Conservation (phyloP, 306 rosid genomes). For the Canavalia gladiata region DNA sequence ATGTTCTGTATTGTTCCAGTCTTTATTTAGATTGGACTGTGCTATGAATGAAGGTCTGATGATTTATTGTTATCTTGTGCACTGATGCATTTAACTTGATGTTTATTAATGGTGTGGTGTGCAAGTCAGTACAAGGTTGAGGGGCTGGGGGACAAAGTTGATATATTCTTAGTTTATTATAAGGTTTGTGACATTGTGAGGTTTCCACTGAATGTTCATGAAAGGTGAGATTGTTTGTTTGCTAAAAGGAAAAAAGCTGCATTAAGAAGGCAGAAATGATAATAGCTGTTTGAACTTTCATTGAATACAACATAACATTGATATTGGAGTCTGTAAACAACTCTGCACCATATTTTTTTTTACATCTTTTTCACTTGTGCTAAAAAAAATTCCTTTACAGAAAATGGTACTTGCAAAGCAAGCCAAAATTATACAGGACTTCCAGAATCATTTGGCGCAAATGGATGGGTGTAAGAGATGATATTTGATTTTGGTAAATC, state of each 20-base stretch:
- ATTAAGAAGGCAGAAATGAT: too few relatives aligned
- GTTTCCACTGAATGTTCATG: constrained; percentile 28
- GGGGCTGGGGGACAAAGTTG: constrained; percentile 27
- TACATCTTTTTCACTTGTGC: constrained; percentile 25
- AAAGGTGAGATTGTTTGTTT: constrained; percentile 22
- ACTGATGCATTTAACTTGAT: background rate
- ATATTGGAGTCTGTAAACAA: too few relatives aligned
- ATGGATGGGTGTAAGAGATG: constrained; percentile 97
- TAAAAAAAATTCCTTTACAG: constrained; percentile 63
- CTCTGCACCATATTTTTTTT: too few relatives aligned
- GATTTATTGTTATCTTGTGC: constrained; percentile 5
- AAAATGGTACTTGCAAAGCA: constrained; percentile 95
- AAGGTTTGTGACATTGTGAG: constrained; percentile 32
- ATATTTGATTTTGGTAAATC: constrained; percentile 25
- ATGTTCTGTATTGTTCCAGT: background rate
- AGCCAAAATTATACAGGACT: constrained; percentile 77
- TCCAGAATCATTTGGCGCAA: constrained; percentile 98
- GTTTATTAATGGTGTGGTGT: constrained; percentile 30
- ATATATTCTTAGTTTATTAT: constrained; percentile 12
- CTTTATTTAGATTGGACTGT: background rate
- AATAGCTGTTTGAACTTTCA: too few relatives aligned
- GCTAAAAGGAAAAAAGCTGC: background rate
- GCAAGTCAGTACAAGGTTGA: constrained; percentile 29
- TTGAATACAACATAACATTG: too few relatives aligned
- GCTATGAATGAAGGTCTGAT: background rate